phyloP scores from a whole-genome alignment of 352 stramenopile species.

The Globisporangium camurandrum region DNA sequence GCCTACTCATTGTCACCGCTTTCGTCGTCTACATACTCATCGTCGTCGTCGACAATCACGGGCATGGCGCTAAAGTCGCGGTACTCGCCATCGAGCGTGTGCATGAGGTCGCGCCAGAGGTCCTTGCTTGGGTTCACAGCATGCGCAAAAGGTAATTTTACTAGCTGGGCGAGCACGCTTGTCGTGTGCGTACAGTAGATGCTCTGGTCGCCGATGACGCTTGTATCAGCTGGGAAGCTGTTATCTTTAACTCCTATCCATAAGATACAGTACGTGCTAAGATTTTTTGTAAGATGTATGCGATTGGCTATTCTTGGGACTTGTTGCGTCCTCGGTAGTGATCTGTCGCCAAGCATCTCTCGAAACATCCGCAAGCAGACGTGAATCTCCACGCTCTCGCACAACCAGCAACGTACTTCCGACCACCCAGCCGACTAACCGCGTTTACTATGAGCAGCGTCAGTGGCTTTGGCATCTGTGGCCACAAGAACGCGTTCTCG shows the following conservation, averaged over 20 bases:
- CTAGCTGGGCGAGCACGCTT: no score
- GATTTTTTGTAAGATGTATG: no score
- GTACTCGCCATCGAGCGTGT: constrained; percentile 57
- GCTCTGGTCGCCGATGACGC: no score
- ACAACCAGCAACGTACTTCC: background rate
- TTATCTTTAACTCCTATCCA: no score
- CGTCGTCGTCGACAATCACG: constrained; percentile 34
- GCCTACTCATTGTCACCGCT: constrained; percentile 31
- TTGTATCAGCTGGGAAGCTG: no score
- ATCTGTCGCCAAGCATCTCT: no score
- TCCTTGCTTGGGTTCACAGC: constrained; percentile 52
- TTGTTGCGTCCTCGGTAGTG: background rate
- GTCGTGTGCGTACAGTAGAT: no score
- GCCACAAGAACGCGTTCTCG: constrained; percentile 80
- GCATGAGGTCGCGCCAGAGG: constrained; percentile 70
- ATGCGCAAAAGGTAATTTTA: constrained; percentile 58
- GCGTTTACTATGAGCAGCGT: constrained; percentile 21
- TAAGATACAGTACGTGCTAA: no score
- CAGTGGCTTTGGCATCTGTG: constrained; percentile 59
- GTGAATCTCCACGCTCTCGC: no score
- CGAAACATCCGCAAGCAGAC: constrained; percentile 30
- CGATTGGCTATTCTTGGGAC: constrained; percentile 22
- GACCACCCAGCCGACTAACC: background rate
- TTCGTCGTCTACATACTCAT: constrained; percentile 18
- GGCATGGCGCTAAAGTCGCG: constrained; percentile 64